Base-by-base conservation (phyloP, 192 early-diverging fungal species). In the Mortierella alpina region DNA sequence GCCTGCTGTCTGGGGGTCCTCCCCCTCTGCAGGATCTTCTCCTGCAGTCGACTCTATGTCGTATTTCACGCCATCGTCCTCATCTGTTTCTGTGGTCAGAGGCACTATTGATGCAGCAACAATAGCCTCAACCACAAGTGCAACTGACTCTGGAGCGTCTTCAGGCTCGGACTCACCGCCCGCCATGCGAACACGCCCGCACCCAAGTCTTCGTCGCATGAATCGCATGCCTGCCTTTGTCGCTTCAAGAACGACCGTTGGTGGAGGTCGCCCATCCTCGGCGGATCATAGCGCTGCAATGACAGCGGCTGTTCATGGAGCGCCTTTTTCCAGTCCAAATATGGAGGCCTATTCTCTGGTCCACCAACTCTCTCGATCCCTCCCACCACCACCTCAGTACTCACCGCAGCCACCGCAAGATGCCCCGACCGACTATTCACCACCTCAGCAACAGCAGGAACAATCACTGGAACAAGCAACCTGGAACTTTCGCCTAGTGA, bases 191-290 rank as follows among this genome's bases (percentile, higher is more conserved):
- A 59, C 47, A 7, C 60, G 73, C 44, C n/a, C 59, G 7, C 74
- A 57, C 17, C 67, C 62, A 39, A 70, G 40, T 31, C 41, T 65
- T 48, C 60, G 75, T 20, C 61, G 74, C 1, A 63, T 77, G 48
- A 59, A 56, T 65, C 74, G 74, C 23, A 63, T 49, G 2, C 67
- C 75, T 9, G 75, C 55, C 20, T 70, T 77, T 50, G 23, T 59
- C 6, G 5, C 59, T 11, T 2, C 46, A 39, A 5, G 22, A 59
- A 41, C 22, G 18, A 22, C 56, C n/a, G 15, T 20, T 31, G 20
- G 31, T 31, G 31, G 31, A 31, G 31, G 31, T 31, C 31, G 31
- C 31, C 31, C 31, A 31, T 31, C 31, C 31, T 31, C 31, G 31
- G 31, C 31, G 3, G 31, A 31, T 31, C 31, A 31, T 3, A 31